Evolutionary conservation across 441 rosid genomes (phyloP), one percentile per base, ranked within the genome.

Genomic region (Populus hybrid): DNA sequence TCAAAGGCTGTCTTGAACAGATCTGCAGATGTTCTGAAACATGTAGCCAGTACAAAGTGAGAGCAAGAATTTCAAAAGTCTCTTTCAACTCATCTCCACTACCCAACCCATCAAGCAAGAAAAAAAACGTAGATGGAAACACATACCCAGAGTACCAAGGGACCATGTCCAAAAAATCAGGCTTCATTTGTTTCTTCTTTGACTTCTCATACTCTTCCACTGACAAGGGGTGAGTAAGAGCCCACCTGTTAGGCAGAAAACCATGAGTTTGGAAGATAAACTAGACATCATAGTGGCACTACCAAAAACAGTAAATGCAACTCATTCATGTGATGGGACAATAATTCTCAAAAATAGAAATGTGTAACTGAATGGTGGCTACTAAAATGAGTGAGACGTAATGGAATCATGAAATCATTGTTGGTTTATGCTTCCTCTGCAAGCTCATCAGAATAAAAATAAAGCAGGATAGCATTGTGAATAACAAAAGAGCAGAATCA

Each of bases 131-230:
- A 30, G 64, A 83, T 72, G 10, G 66, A 66, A 35, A 70, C 71
- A 69, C 78, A 61, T 90, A 97, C 99, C 99, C 99, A 72, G 99
- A 97, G 86, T 97, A 97, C 99, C 99, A 97, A 79, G 99, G 99
- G 85, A 97, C 99, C 99, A 97, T 97, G 78, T 94, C 99, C 87
- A 97, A 82, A 84, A 97, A 97, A 83, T 93, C 90, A 67, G 99
- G 99, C 86, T 89, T 97, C 93, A 91, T 79, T 81, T 97, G 99
- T 86, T 86, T 87, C 83, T 87, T 87, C 93, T 94, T 97, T 82
- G 81, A 79, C 82, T 94, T 92, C 82, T 94, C 94, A 71, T 83
- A 84, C 80, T 93, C 98, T 80, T 92, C 90, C 46, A 94, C 93
- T 12, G 98, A 86, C 74, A 92, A 79, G 53, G 99, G 98, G 79